These are phyloP conservation scores for Fraxinus baroniana DNA, from an alignment of 305 asterid species.

Conservation along the genomic window DNA sequence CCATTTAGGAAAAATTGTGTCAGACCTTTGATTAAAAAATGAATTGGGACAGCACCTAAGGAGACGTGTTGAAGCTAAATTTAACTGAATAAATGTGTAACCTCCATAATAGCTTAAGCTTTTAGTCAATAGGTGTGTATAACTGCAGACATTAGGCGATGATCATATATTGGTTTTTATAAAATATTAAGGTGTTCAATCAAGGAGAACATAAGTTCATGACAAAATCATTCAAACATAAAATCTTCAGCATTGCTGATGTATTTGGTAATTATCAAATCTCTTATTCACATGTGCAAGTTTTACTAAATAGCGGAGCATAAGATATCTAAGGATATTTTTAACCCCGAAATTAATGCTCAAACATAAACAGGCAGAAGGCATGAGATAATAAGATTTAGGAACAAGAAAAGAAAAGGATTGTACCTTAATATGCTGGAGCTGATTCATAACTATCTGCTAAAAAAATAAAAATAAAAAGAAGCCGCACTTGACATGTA, in stretches of 20 bases:
- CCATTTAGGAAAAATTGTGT: background rate
- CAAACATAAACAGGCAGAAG: background rate
- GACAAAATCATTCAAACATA: background rate
- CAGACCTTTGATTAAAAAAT: background rate
- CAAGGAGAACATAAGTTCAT: background rate
- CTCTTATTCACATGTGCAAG: background rate
- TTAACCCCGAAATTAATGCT: background rate
- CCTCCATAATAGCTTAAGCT: background rate
- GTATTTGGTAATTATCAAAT: background rate
- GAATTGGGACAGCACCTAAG: background rate
- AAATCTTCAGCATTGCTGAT: background rate
- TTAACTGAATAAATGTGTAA: background rate
- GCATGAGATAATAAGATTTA: background rate
- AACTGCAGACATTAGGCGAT: background rate
- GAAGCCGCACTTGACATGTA: conserved; percentile 1
- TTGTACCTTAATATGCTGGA: conserved; percentile 63
- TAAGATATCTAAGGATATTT: background rate
- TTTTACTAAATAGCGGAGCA: background rate
- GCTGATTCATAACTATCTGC: conserved; percentile 72
- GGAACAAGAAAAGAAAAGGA: background rate
- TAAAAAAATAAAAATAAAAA: background rate
- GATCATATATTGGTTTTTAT: background rate
- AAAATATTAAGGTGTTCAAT: background rate
- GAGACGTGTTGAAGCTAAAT: background rate
- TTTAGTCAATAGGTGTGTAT: background rate